A percentile compares a stretch with the other conserved stretches of the same genome.
These are phyloP conservation scores for Cladophialophora bantiana DNA, from an alignment of 2,329 filamentous ascomycete species.

Conservation along the genomic window DNA sequence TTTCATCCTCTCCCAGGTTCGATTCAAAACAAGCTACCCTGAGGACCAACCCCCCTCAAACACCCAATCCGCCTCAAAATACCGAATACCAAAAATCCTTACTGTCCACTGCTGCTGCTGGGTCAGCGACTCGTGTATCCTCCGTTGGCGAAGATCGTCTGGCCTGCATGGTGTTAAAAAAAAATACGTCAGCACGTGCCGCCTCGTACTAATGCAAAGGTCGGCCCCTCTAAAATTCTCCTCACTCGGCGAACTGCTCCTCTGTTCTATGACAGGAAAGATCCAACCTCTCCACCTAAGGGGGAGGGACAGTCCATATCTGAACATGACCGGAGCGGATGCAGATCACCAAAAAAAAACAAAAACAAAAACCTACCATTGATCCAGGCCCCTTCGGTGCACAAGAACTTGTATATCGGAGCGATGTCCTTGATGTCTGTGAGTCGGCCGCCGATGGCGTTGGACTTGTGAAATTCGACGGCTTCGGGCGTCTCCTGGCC, in stretches of 20 bases:
- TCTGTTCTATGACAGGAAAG: too few species aligned
- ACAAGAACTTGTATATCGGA: conserved; percentile 55
- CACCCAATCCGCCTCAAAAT: too few species aligned
- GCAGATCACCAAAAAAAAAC: not conserved
- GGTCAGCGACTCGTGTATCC: conserved; percentile 55
- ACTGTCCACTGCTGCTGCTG: not conserved
- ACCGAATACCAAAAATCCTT: too few species aligned
- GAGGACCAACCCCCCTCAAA: too few species aligned
- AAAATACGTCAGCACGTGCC: not conserved
- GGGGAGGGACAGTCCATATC: not conserved
- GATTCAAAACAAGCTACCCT: too few species aligned
- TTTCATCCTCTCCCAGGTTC: too few species aligned
- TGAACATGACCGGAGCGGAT: too few species aligned
- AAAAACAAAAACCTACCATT: conserved; percentile 45
- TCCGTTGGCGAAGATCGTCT: conserved; percentile 58
- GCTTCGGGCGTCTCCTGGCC: conserved; percentile 53
- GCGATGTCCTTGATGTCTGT: conserved; percentile 56
- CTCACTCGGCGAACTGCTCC: too few species aligned
- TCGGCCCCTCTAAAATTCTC: too few species aligned
- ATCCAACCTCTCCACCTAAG: too few species aligned
- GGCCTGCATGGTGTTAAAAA: conserved; percentile 15
- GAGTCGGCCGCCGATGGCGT: conserved; percentile 52
- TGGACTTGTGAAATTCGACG: conserved; percentile 55
- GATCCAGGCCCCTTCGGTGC: conserved; percentile 55
- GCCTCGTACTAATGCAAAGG: not conserved